phyloP scores from a whole-genome alignment of 768 basidiomycete species.

The Harrya chromipes region DNA sequence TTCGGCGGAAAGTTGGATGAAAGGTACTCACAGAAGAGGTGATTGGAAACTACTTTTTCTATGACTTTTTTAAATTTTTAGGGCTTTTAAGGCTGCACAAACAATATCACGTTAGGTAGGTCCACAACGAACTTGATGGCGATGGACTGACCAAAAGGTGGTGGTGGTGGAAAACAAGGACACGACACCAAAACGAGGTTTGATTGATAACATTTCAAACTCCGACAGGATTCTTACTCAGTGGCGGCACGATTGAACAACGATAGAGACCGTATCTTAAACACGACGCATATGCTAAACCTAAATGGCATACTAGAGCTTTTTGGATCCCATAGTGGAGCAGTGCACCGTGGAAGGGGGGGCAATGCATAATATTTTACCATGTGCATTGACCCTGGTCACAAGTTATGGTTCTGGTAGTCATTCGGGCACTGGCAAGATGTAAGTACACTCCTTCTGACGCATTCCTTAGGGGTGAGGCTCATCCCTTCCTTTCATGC shows the following conservation, averaged over 20 bases:
- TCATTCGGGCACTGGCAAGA: no score
- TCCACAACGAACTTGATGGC: constrained; percentile 8
- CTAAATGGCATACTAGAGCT: no score
- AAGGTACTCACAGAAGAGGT: constrained; percentile 58
- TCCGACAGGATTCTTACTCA: constrained; percentile 33
- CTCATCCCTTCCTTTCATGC: no score
- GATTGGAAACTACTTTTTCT: constrained; percentile 75
- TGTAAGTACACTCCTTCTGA: no score
- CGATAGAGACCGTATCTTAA: no score
- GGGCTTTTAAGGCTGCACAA: constrained; percentile 55
- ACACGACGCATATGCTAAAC: no score
- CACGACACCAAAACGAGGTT: constrained; percentile 14
- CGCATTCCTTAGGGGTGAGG: no score
- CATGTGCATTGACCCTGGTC: no score
- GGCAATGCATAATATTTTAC: no score
- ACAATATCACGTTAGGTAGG: constrained; percentile 18
- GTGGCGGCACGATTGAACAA: background rate
- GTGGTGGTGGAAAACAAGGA: constrained; percentile 54
- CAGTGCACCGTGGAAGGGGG: no score
- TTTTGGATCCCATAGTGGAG: no score
- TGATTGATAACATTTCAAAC: constrained; percentile 36
- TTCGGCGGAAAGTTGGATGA: constrained; percentile 13
- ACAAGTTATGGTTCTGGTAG: no score
- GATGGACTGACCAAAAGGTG: constrained; percentile 57
- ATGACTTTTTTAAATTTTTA: constrained; percentile 59